A percentile compares a stretch with the other conserved stretches of the same genome.
phyloP scores from a whole-genome alignment of 495 filamentous ascomycete genomes.

The Penicillium crystallinum region DNA sequence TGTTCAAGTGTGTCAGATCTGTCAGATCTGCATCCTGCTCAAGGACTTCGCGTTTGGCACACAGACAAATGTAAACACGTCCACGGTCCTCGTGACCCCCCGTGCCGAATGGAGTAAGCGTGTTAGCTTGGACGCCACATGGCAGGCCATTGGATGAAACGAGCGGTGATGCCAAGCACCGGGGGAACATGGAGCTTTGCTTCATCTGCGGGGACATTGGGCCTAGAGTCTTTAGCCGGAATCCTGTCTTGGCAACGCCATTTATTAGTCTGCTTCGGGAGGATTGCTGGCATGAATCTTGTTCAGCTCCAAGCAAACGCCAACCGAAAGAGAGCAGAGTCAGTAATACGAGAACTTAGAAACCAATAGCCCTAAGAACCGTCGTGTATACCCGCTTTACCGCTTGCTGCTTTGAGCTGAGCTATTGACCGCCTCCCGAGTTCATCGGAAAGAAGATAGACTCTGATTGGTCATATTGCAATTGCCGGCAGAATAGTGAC shows the following conservation, averaged over 20 bases:
- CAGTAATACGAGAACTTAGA: not conserved
- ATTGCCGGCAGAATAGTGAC: not conserved
- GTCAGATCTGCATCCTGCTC: too few species aligned
- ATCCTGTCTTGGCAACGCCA: conserved; percentile 1
- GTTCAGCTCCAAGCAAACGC: not conserved
- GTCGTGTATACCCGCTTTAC: not conserved
- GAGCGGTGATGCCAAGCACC: conserved; percentile 1
- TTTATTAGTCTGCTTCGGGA: not conserved
- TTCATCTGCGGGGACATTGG: conserved; percentile 6
- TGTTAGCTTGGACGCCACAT: not conserved
- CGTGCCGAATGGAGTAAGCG: conserved; percentile 5
- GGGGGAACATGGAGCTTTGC: not conserved
- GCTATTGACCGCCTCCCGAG: not conserved
- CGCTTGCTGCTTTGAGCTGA: not conserved
- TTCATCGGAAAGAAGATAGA: not conserved
- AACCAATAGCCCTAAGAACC: too few species aligned
- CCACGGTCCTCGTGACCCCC: not conserved
- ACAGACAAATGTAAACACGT: too few species aligned
- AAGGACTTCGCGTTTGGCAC: too few species aligned
- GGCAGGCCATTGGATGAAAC: not conserved
- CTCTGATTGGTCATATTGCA: not conserved
- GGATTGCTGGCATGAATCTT: not conserved
- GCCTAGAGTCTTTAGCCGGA: conserved; percentile 10
- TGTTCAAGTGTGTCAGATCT: not conserved
- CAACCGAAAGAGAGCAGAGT: not conserved